Base-by-base conservation (phyloP, 73 alveolate species). In the Paraurostyla sp. region DNA sequence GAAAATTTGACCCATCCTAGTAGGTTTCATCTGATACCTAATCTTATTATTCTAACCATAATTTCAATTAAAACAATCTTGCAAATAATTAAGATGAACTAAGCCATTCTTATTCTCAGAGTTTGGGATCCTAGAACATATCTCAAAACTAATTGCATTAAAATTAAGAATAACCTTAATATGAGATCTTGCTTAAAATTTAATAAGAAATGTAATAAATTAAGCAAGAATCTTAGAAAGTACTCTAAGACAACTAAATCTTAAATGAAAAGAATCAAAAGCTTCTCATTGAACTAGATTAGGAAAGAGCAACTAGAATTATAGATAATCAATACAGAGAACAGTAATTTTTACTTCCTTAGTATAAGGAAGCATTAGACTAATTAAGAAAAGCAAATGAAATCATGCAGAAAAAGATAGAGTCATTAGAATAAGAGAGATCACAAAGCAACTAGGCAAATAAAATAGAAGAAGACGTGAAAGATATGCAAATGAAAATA, bases 281-380 rank as follows among this genome's bases (percentile, higher is more conserved):
- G 6, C 25, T 65, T 1, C 2, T 0, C 18, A 22, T 18, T 15
- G 36, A 65, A 38, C 58, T 65, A 65, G 82, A 73, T 0, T 15
- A 73, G 36, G n/a, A 16, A n/a, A n/a, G n/a, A n/a, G n/a, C n/a
- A n/a, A n/a, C n/a, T n/a, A n/a, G n/a, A n/a, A n/a, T n/a, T n/a
- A n/a, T n/a, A n/a, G n/a, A n/a, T n/a, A n/a, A n/a, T 2, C 32
- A 73, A 46, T 0, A 11, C 9, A 73, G 38, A 43, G 20, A 13
- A 7, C 71, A 73, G 56, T 48, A 73, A 46, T 73, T 71, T 25
- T 30, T 73, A 29, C 32, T 73, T 20, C 86, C 86, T n/a, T 36
- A 73, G 33, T 73, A 73, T 36, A 48, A 73, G 36, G 71, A 73
- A 42, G 86, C 86, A 23, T 73, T 73, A 43, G 86, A 73, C 3